These are phyloP conservation scores for Aspergillus melleus DNA, from an alignment of 2,329 filamentous ascomycete genomes.

Conservation along the genomic window DNA sequence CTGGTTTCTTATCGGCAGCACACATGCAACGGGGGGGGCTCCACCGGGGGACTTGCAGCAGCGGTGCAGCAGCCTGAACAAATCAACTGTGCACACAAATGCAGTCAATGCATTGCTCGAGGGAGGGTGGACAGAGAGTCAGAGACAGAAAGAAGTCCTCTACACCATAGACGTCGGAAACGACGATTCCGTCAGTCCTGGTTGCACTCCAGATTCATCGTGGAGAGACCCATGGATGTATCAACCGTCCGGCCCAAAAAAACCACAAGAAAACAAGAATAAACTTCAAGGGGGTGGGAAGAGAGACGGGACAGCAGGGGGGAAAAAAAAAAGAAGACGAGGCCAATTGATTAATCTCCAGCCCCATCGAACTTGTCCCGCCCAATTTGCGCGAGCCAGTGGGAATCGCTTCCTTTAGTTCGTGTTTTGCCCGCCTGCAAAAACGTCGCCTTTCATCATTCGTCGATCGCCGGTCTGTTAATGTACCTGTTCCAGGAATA, in stretches of 20 bases:
- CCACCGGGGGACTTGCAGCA: slow-evolving; percentile 17
- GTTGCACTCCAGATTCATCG: not conserved
- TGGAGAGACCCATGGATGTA: not conserved
- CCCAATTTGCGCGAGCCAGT: not conserved
- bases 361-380: no score
- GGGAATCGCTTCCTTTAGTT: slow-evolving; percentile 8
- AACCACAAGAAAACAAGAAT: not conserved
- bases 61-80: slow-evolving; percentile 15
- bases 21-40: slow-evolving; percentile 13
- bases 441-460: slow-evolving; percentile 14
- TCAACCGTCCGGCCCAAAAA: not conserved
- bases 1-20: slow-evolving; percentile 15
- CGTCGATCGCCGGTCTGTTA: slow-evolving; percentile 16
- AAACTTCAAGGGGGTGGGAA: not conserved
- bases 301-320: not conserved
- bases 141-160: not conserved
- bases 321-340: not conserved
- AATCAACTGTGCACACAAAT: slow-evolving; percentile 24
- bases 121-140: not conserved
- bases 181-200: not conserved
- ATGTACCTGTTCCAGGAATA: slow-evolving; percentile 17
- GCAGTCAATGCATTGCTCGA: slow-evolving; percentile 6
- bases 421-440: slow-evolving; percentile 4
- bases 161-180: not conserved
- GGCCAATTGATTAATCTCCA: not conserved